Base-by-base conservation (phyloP, 805 yeast genomes). In the Sugiyamaella qingdaonensis region DNA sequence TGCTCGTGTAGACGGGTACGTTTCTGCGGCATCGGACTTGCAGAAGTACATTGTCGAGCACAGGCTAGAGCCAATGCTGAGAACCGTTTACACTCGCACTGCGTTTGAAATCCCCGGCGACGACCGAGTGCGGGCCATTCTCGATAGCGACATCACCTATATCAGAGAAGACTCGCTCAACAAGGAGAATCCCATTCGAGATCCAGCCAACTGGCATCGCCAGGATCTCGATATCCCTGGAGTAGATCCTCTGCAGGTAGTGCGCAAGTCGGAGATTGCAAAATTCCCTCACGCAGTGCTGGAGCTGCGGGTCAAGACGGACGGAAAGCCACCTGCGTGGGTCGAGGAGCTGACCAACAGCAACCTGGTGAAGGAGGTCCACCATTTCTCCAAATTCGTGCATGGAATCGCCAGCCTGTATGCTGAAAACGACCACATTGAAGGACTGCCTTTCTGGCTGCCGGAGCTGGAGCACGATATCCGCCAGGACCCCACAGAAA, bases 21-120 rank as follows among this genome's bases (percentile, higher is more conserved):
- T 77, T 52, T 65, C 74, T 13, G 80, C 83, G 54, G 82, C 88
- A 51, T 76, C 78, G 41, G 80, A 78, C 49, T 71, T 89, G 49
- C 84, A 85, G 64, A 67, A 72, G 11, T 86, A 84, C 64, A 85
- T 92, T 57, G 66, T 70, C 39, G 81, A 81, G 50, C 77, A 83
- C 61, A 78, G 81, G 55, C 76, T 92, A 58, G 87, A 88, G 70
- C 99, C 99, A 11, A 81, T 88, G 36, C 72, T 94, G 67, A 83
- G 98, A 73, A 80, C 97, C 10, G 80, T 85, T 35, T 89, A 88
- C 73, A 87, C 89, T 41, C 80, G 98, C 69, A 88, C 96, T 4
- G 98, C 98, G 2, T 92, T 94, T 76, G 97, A 92, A 75, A 92
- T 92, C 62, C 99, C 99, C 2, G 97, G 97, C 54, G 98, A 94